Conservation (phyloP, 805 yeast genomes). For the Saccharomycopsis oosterbeekiorum region DNA sequence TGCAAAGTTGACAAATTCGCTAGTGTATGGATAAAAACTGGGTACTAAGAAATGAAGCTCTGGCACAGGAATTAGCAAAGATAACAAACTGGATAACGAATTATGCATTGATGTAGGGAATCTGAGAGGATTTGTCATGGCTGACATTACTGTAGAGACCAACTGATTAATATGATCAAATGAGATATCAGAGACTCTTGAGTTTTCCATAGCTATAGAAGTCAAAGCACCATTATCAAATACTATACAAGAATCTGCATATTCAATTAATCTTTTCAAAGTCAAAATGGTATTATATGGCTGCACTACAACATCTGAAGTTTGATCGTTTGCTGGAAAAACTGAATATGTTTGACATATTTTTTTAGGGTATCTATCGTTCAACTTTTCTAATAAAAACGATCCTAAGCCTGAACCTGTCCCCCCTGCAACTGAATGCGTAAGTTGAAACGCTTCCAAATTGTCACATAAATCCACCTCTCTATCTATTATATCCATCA, state of each 20-base stretch:
- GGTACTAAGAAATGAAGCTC: conserved; percentile 67
- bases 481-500: conserved; percentile 74
- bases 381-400: conserved; percentile 60
- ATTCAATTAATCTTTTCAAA: conserved; percentile 68
- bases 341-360: conserved; percentile 77
- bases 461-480: conserved; percentile 88
- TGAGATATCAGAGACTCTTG: conserved; percentile 50
- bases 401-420: conserved; percentile 97
- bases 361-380: conserved; percentile 77
- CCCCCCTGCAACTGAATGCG: conserved; percentile 97
- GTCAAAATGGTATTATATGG: conserved; percentile 89
- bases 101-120: conserved; percentile 90
- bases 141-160: conserved; percentile 75
- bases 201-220: conserved; percentile 55
- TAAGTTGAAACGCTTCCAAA: conserved; percentile 78
- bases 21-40: conserved; percentile 67
- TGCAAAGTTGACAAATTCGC: conserved; percentile 53
- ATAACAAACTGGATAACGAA: conserved; percentile 69
- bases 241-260: conserved; percentile 80
- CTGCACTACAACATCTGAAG: conserved; percentile 95
- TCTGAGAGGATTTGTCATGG: conserved; percentile 77
- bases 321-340: conserved; percentile 69
- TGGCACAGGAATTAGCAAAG: conserved; percentile 80
- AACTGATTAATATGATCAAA: conserved; percentile 76
- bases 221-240: conserved; percentile 83